Base-by-base conservation (phyloP, 441 rosid species). In the Populus hybrid region DNA sequence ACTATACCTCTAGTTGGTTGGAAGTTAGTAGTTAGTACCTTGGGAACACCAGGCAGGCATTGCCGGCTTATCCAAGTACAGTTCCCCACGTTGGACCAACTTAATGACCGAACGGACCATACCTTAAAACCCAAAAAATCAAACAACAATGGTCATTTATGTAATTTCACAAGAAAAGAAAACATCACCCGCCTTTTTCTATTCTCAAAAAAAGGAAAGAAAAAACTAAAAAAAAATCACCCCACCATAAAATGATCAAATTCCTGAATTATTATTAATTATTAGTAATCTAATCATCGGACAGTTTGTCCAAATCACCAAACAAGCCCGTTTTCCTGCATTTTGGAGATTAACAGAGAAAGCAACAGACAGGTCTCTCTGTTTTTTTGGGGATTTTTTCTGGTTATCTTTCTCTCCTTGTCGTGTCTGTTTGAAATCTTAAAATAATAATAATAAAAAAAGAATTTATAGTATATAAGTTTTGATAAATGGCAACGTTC, bases 401-500 rank as follows among this genome's bases (percentile, higher is more conserved):
- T 63, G 11, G 6, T 63, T 24, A 5, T 63, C 14, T 63, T 63
- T 46, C 57, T 46, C 57, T 46, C 6, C 19, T 14, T 46, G 14
- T 46, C 19, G 57, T 38, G 9, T 46, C 14, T 9, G 14, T 21
- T 63, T 63, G 66, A 21, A 23, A 63, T 23, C 66, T 59, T 59
- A 7, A 40, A 40, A 9, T 2, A 19, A n/a, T 2, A 61, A 61
- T 1, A 57, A 61, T 1, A 57, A 19, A 2, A 8, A 59, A 61
- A 61, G 21, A 63, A 63, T 63, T 21, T 63, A 24, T n/a, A 63
- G 66, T 14, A 46, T 12, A 14, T 12, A 46, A 12, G 19, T 46
- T 46, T 46, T 46, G 5, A 63, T 63, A 72, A 26, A 92, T 92
- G 97, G 91, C 92, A 73, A 83, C 95, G 38, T 89, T 92, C 46